These are phyloP conservation scores for Sarcodon aspratus DNA, from an alignment of 768 basidiomycete genomes.

Conservation along the genomic window DNA sequence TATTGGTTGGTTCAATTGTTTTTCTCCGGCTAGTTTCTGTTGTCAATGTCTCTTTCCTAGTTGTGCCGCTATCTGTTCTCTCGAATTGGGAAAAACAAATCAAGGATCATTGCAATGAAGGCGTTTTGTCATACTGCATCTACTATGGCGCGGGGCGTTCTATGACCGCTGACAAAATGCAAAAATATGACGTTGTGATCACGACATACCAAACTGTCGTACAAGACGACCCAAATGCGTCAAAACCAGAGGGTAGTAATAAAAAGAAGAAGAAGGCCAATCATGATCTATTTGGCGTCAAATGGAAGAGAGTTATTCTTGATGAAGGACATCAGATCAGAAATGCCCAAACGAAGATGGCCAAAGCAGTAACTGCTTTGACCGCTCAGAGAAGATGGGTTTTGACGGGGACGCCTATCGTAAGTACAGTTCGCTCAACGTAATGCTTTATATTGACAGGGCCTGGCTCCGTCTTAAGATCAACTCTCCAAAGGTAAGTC, in stretches of 20 bases:
- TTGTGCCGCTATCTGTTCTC: constrained; percentile 72
- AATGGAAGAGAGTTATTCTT: constrained; percentile 82
- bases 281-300: constrained; percentile 50
- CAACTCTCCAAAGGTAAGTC: constrained; percentile 58
- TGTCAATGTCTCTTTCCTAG: constrained; percentile 22
- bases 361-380: constrained; percentile 52
- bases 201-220: constrained; percentile 74
- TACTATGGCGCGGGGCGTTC: constrained; percentile 68
- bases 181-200: constrained; percentile 65
- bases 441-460: neutral
- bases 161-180: constrained; percentile 46
- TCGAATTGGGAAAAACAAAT: constrained; percentile 89
- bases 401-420: constrained; percentile 81
- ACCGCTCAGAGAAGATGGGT: constrained; percentile 70
- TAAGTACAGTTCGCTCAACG: constrained; percentile 25
- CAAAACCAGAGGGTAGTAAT: constrained; percentile 18
- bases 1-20: constrained; percentile 43
- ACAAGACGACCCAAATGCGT: constrained; percentile 33
- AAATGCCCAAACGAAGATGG: constrained; percentile 81
- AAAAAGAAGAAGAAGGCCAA: constrained; percentile 57
- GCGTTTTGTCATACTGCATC: constrained; percentile 39
- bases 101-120: constrained; percentile 52
- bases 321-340: constrained; percentile 88
- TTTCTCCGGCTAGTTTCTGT: neutral
- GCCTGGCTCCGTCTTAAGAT: constrained; percentile 33